Evolutionary conservation across 2,329 filamentous ascomycete genomes (phyloP).

Genomic region (Fonsecaea erecta): DNA sequence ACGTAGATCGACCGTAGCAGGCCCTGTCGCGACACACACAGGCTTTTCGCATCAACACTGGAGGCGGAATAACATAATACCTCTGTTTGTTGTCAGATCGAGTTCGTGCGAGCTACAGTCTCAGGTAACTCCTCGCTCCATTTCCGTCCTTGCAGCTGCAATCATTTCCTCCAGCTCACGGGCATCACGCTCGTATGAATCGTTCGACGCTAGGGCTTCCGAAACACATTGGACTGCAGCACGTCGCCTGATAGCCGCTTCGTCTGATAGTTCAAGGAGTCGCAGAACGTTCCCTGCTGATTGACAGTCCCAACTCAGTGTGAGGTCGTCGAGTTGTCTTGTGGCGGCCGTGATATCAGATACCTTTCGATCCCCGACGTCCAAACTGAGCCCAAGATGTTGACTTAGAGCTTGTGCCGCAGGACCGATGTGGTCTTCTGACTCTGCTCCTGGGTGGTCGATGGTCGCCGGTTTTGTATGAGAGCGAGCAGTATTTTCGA

Average conservation of each 20-base stretch:
- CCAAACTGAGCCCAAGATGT: conserved; percentile 17
- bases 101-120: background rate
- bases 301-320: background rate
- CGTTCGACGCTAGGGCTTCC: background rate
- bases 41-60: background rate
- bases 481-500: background rate
- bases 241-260: conserved; percentile 8
- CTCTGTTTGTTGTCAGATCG: background rate
- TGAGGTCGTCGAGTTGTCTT: background rate
- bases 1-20: background rate
- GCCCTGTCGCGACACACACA: background rate
- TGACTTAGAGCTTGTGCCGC: conserved; percentile 17
- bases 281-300: conserved; percentile 9
- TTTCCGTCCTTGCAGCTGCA: conserved; percentile 4
- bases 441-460: background rate
- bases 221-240: conserved; percentile 1
- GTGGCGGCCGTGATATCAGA: background rate
- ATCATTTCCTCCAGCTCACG: conserved; percentile 20
- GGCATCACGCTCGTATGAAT: background rate
- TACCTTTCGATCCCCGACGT: background rate
- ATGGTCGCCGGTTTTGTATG: background rate
- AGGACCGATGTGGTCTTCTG: background rate
- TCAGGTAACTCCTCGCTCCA: conserved; percentile 5
- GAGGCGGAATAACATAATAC: background rate
- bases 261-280: conserved; percentile 7